Evolutionary conservation across 2,329 filamentous ascomycete species (phyloP).

Genomic region (Fusarium subtropicale): DNA sequence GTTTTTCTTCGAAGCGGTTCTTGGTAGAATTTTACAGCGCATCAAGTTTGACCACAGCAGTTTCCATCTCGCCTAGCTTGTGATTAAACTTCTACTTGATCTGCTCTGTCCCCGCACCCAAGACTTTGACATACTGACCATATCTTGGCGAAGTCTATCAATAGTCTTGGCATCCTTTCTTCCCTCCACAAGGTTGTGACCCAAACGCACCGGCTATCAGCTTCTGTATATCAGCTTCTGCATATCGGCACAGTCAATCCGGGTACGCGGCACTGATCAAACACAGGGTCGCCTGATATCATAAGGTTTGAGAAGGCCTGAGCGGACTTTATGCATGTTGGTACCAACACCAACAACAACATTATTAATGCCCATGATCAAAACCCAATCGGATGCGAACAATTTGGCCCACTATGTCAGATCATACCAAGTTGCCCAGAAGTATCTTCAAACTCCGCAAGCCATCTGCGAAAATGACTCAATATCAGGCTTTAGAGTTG

Average conservation of each 20-base stretch:
- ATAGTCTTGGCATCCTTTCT: rapidly evolving
- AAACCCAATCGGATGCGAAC: too few relatives aligned
- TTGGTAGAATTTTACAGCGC: neutral
- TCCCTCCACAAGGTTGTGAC: neutral
- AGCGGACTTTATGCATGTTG: too few relatives aligned
- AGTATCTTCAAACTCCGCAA: too few relatives aligned
- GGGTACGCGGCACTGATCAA: neutral
- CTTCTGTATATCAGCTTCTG: rapidly evolving
- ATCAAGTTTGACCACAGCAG: neutral
- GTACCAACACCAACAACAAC: too few relatives aligned
- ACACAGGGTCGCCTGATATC: too few relatives aligned
- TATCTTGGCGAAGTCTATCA: rapidly evolving
- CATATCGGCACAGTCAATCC: rapidly evolving
- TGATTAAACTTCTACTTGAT: rapidly evolving
- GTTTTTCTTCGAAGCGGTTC: rapidly evolving
- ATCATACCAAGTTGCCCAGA: too few relatives aligned
- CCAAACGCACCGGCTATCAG: neutral
- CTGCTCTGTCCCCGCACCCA: neutral
- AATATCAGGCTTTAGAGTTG: too few relatives aligned
- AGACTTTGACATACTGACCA: rapidly evolving
- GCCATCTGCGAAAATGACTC: too few relatives aligned
- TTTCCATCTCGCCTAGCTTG: neutral
- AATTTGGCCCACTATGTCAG: too few relatives aligned
- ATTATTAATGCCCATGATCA: too few relatives aligned
- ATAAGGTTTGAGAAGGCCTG: too few relatives aligned